These are phyloP conservation scores for Seiridium cupressi DNA, from an alignment of 2,329 filamentous ascomycete species.

Conservation along the genomic window DNA sequence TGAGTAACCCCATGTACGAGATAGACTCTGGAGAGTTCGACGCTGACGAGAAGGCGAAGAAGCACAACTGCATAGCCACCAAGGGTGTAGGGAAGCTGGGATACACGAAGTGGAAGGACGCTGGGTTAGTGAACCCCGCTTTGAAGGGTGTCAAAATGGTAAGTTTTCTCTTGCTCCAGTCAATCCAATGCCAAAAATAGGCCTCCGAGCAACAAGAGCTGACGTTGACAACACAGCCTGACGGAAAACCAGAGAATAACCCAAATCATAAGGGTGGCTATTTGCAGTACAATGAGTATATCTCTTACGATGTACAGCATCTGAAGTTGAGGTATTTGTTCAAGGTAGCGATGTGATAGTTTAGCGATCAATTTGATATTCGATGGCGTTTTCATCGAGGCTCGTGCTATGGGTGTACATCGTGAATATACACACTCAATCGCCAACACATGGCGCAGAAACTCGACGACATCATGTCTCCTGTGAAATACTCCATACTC, in stretches of 20 bases:
- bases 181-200: no score
- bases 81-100: conserved; percentile 64
- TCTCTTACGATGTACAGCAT: conserved; percentile 66
- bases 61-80: conserved; percentile 60
- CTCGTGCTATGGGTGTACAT: no score
- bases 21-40: conserved; percentile 54
- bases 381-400: no score
- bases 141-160: conserved; percentile 70
- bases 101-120: conserved; percentile 72
- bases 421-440: no score
- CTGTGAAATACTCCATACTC: no score
- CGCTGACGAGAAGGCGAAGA: conserved; percentile 61
- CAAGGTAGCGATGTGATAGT: conserved; percentile 17
- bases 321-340: conserved; percentile 67
- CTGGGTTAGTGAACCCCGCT: conserved; percentile 56
- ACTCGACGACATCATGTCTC: no score
- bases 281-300: conserved; percentile 70
- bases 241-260: conserved; percentile 42
- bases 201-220: background rate
- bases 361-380: no score
- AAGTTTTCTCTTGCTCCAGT: conserved; percentile 23
- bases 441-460: no score
- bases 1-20: conserved; percentile 71
- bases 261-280: conserved; percentile 43
- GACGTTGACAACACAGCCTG: conserved; percentile 36